Evolutionary conservation across 2,329 filamentous ascomycete species (phyloP).

Genomic region (Chrysoporthe austroafricana): DNA sequence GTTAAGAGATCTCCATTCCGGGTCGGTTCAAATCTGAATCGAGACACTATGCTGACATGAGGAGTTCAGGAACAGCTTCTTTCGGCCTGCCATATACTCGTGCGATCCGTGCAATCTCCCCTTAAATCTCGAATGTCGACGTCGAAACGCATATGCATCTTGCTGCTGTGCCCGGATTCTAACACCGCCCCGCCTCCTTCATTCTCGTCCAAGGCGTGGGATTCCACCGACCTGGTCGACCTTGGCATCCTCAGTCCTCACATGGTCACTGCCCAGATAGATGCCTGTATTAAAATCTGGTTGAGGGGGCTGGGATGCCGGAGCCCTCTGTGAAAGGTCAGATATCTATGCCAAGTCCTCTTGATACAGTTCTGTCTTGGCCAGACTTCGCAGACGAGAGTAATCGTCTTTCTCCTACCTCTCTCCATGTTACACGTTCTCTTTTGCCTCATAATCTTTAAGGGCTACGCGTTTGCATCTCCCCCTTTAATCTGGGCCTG

Average conservation of each 20-base stretch:
- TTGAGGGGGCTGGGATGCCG: background rate
- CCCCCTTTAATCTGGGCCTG: background rate
- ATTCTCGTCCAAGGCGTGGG: background rate
- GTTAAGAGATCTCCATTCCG: background rate
- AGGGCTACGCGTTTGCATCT: background rate
- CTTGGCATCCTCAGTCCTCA: background rate
- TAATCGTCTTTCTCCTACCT: background rate
- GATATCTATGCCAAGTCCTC: background rate
- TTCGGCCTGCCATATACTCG: background rate
- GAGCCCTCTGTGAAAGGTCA: background rate
- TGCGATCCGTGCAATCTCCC: background rate
- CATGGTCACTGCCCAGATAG: background rate
- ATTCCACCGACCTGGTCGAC: background rate
- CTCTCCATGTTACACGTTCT: background rate
- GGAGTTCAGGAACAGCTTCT: background rate
- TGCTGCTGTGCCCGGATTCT: background rate
- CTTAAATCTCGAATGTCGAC: background rate
- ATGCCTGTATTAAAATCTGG: background rate
- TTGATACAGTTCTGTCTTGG: background rate
- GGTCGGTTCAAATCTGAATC: background rate
- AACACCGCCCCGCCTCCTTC: background rate
- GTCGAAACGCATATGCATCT: background rate
- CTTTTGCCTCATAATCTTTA: background rate
- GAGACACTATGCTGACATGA: conserved; percentile 1
- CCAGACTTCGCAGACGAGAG: background rate